Percentiles rank a stretch among this genome's conserved stretches.
Conservation (phyloP, 2,329 filamentous ascomycete genomes). For the Ophiostoma sp. region DNA sequence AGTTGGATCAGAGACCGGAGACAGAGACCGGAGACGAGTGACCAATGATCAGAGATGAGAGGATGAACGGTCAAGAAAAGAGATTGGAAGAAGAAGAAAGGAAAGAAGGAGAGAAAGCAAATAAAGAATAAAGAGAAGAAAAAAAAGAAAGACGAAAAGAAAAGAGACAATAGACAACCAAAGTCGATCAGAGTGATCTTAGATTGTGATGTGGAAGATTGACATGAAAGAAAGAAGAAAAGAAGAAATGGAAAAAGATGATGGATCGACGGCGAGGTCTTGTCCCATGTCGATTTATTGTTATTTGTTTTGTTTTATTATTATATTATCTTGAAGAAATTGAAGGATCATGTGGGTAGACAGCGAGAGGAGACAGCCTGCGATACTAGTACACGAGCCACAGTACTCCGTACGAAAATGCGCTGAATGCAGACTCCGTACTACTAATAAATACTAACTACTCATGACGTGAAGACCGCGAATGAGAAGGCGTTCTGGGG, state of each 20-base stretch:
- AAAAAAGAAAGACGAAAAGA: neutral
- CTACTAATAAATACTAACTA: no score
- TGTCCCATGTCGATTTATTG: neutral
- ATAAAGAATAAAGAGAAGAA: neutral
- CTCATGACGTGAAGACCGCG: no score
- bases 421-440: no score
- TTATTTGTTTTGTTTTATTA: neutral
- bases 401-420: no score
- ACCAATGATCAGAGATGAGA: neutral
- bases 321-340: neutral
- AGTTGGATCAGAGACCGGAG: neutral
- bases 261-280: no score
- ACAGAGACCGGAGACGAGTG: neutral
- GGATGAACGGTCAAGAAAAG: neutral
- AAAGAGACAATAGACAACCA: neutral
- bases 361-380: neutral
- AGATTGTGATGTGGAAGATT: neutral
- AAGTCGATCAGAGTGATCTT: no score
- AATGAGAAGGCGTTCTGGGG: no score
- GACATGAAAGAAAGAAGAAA: neutral
- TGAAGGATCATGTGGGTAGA: constrained; percentile 12
- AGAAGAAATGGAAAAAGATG: no score
- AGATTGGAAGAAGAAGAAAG: neutral
- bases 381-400: neutral
- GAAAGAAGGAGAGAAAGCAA: neutral